Evolutionary conservation across 176 grass and related monocot genomes (phyloP), one percentile per base, ranked within the genome.

Genomic region (Hsuehochloa calcarea): DNA sequence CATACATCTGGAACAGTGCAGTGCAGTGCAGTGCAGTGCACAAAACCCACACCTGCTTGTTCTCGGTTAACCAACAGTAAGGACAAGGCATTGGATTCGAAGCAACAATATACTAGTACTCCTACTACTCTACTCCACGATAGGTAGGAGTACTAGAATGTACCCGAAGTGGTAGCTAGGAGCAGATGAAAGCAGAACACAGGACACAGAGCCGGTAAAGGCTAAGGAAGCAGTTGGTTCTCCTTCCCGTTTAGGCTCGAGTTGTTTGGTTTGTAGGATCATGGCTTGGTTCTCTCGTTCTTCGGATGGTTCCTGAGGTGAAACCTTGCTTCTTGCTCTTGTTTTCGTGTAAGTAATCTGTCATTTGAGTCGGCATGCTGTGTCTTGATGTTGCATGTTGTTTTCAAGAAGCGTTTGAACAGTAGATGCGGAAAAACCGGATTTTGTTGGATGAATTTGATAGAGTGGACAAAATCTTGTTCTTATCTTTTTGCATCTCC

Each of bases 41-140:
- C 34, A 8, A 52, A 62, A 56, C 87, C 67, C 81, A 88, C 68
- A 46, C 45, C 81, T 35, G 66, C 81, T 64, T 88, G 58, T 72
- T 65, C 87, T 78, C 56, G 74, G 45, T 47, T 20, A 67, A 62
- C 75, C 59, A 56, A 10, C 74, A 71, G 75, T 44, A 64, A 72
- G 59, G 80, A 80, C 87, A 73, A 80, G 75, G 75, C 87, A 89
- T 89, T 89, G 81, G 81, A 89, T 89, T 74, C 81, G 74, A 37
- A 44, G 35, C 74, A 84, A 16, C 74, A 20, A 45, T 84, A 79
- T 65, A n/a, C 65, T 55, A n/a, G n/a, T n/a, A 50, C 14, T 60
- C 22, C 75, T 37, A 7, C 70, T 46, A 17, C 70, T 49, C 16
- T 38, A 11, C 62, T 62, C 78, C 45, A 39, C 68, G 8, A 83